Conservation (phyloP, 768 basidiomycete species). For the Naganishia vaughanmartiniae region DNA sequence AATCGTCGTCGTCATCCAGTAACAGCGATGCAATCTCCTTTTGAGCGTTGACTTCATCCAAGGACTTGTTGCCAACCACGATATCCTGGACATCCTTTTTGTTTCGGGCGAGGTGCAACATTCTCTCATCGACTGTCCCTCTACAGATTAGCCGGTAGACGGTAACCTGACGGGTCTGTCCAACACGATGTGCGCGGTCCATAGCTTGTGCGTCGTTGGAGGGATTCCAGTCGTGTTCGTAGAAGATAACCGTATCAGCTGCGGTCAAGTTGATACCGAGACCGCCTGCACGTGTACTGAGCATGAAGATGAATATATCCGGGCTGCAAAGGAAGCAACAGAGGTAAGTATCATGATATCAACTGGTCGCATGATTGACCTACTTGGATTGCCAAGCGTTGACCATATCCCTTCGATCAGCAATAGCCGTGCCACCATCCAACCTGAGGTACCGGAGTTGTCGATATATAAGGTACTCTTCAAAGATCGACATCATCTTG, state of each 20-base stretch:
- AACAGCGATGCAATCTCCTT: slow-evolving; percentile 95
- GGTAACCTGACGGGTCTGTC: slow-evolving; percentile 94
- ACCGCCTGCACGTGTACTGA: slow-evolving; percentile 93
- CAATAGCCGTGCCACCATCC: slow-evolving; percentile 89
- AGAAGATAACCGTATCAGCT: slow-evolving; percentile 92
- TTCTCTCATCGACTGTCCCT: slow-evolving; percentile 70
- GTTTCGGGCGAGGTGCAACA: slow-evolving; percentile 88
- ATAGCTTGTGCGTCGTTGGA: slow-evolving; percentile 97
- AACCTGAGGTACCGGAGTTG: slow-evolving; percentile 92
- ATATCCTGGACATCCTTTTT: slow-evolving; percentile 99
- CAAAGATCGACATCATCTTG: slow-evolving; percentile 98
- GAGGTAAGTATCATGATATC: slow-evolving; percentile 1
- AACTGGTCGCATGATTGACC: slow-evolving; percentile 37
- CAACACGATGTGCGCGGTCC: slow-evolving; percentile 95
- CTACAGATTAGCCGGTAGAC: slow-evolving; percentile 87
- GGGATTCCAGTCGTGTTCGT: slow-evolving; percentile 94
- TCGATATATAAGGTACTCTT: slow-evolving; percentile 94
- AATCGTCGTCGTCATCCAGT: slow-evolving; percentile 77
- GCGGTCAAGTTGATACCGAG: slow-evolving; percentile 57
- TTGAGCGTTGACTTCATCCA: slow-evolving; percentile 87
- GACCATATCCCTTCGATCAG: slow-evolving; percentile 97
- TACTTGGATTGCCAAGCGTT: slow-evolving; percentile 98
- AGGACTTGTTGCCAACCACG: slow-evolving; percentile 93
- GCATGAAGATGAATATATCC: slow-evolving; percentile 82
- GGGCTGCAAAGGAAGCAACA: slow-evolving; percentile 57